phyloP scores from a whole-genome alignment of 2,329 filamentous ascomycete genomes.

The Calonectria multiphialidica region DNA sequence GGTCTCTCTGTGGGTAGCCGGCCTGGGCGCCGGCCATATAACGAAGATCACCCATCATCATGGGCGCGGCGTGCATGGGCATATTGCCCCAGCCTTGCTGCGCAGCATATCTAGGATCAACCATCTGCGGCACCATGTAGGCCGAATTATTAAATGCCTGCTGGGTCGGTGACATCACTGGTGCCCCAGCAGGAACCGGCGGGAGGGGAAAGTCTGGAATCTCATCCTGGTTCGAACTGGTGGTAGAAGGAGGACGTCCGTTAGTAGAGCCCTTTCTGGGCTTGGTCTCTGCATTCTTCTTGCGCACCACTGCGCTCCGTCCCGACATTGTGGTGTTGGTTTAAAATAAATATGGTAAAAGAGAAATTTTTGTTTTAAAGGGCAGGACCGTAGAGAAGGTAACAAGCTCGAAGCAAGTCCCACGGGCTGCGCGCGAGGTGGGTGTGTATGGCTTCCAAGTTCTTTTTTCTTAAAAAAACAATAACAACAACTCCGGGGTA shows the following conservation, averaged over 20 bases:
- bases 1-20: constrained; percentile 46
- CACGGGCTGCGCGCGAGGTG: background rate
- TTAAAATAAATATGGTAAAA: background rate
- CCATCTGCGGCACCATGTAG: constrained; percentile 16
- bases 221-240: constrained; percentile 56
- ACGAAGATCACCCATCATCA: constrained; percentile 34
- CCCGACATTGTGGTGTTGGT: constrained; percentile 61
- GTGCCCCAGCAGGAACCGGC: constrained; percentile 40
- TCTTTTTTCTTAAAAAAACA: too few relatives aligned
- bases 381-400: background rate
- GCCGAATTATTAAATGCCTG: constrained; percentile 52
- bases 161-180: constrained; percentile 56
- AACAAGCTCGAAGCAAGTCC: background rate
- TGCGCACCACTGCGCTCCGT: constrained; percentile 69
- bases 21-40: constrained; percentile 44
- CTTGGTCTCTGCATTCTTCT: constrained; percentile 67
- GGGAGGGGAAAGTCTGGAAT: constrained; percentile 54
- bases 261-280: constrained; percentile 40
- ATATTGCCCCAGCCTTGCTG: constrained; percentile 16
- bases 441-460: background rate
- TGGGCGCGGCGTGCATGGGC: constrained; percentile 15
- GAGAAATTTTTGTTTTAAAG: background rate
- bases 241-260: constrained; percentile 51
- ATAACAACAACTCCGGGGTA: constrained; percentile 4
- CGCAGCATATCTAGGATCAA: constrained; percentile 16